Base-by-base conservation (phyloP, 2,329 filamentous ascomycete genomes). In the Chalara sp. region DNA sequence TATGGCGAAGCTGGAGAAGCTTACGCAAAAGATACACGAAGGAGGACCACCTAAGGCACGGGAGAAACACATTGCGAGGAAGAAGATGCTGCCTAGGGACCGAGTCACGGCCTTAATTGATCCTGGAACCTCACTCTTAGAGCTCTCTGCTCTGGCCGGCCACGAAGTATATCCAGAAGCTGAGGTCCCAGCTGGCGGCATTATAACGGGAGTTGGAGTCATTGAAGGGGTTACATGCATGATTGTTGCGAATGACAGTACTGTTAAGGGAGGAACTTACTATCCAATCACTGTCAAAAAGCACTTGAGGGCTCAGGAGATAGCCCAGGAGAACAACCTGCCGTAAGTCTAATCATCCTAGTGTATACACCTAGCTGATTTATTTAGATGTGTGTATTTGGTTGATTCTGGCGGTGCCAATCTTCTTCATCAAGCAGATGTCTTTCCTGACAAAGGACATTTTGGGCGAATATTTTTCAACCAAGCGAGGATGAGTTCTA, bases 231-330 rank as follows among this genome's bases (percentile, higher is more conserved):
- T 96, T 30, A 86, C 84, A 40, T 97, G 92, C 68, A 86, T 96
- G 72, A 87, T 97, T 61, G 87, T 96, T 46, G 91, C 90, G 52
- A 96, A 97, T 67, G 92, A 96, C 67, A 95, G 89, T 72, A 96
- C 92, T 13, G 92, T 97, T 64, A 99, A 97, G 72, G 92, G 92
- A 48, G 92, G 92, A 29, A 95, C 92, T 1, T 99, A 99, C 71
- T 97, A 92, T 65, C 92, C 92, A 1, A 89, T 97, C 61, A 99
- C 92, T 0, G 89, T 97, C 53, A 96, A 96, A 75, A 99, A 99
- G 76, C 93, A 97, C 68, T 75, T 97, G 12, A 82, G 92, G 55
- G 92, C 92, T 5, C 93, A 99, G 69, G 84, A 87, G 31, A 87
- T 97, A 56, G 92, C 92, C 0, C 81, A 88, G 58, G 89, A 97